Evolutionary conservation across 139 green algal genomes (phyloP).

Genomic region (Tetradesmus lagerheimii): DNA sequence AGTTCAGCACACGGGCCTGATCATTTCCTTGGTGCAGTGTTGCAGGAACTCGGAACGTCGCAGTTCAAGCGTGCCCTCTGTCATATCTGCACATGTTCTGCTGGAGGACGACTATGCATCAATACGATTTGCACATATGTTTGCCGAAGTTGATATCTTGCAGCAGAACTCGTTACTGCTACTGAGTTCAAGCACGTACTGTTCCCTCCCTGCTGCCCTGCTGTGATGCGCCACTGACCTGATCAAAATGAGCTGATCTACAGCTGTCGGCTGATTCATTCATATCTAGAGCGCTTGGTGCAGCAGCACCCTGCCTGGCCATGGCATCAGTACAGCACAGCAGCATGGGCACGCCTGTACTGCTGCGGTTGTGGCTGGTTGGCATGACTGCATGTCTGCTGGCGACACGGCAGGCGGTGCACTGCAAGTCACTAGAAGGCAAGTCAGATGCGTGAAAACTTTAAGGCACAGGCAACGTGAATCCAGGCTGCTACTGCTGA

Average conservation of each 20-base stretch:
- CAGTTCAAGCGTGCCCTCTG: neutral
- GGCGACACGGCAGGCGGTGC: neutral
- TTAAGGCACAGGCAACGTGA: no score
- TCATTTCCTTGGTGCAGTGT: neutral
- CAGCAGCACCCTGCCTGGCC: neutral
- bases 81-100: neutral
- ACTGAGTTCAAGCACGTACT: neutral
- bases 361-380: neutral
- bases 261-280: no score
- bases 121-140: no score
- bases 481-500: no score
- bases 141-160: no score
- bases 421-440: neutral
- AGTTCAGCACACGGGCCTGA: neutral
- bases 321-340: neutral
- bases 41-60: neutral
- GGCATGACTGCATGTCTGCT: neutral
- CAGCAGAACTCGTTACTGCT: no score
- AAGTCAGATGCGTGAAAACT: neutral
- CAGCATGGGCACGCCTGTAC: neutral
- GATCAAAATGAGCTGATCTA: no score
- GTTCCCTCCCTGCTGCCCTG: neutral
- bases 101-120: neutral
- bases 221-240: no score
- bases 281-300: no score